phyloP scores from a whole-genome alignment of 768 basidiomycete species.

The Rhodotorula kratochvilovae region DNA sequence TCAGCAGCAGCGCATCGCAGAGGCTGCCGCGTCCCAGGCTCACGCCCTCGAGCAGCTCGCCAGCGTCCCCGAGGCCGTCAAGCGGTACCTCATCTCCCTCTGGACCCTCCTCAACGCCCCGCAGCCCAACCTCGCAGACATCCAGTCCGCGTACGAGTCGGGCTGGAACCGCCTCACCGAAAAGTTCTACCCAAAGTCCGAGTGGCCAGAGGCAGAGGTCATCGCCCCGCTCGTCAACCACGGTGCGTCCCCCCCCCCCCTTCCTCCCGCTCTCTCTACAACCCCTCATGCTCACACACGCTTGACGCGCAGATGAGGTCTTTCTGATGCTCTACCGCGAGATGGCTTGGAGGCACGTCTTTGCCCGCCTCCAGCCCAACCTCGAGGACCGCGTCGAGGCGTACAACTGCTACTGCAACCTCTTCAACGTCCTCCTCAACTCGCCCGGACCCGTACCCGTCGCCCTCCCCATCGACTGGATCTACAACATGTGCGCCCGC shows the following conservation, averaged over 20 bases:
- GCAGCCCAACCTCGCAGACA: slow-evolving; percentile 83
- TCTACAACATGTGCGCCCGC: slow-evolving; percentile 77
- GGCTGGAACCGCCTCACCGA: slow-evolving; percentile 97
- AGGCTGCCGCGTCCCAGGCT: slow-evolving; percentile 32
- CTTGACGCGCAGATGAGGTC: slow-evolving; percentile 83
- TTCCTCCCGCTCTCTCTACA: not conserved
- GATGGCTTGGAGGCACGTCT: slow-evolving; percentile 71
- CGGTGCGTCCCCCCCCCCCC: slow-evolving; percentile 53
- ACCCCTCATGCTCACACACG: not conserved
- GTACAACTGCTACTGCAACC: slow-evolving; percentile 89
- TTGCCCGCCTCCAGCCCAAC: slow-evolving; percentile 80
- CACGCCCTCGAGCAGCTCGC: slow-evolving; percentile 36
- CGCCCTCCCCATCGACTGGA: slow-evolving; percentile 92
- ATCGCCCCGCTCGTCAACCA: slow-evolving; percentile 92
- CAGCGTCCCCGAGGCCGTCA: slow-evolving; percentile 36
- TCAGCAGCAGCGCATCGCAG: slow-evolving; percentile 39
- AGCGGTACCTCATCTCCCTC: slow-evolving; percentile 88
- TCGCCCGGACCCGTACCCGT: slow-evolving; percentile 90
- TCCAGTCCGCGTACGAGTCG: slow-evolving; percentile 81
- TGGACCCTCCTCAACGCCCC: slow-evolving; percentile 72
- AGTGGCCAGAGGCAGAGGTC: slow-evolving; percentile 96
- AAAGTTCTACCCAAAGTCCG: slow-evolving; percentile 86
- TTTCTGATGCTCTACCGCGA: slow-evolving; percentile 97
- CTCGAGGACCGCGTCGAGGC: slow-evolving; percentile 97
- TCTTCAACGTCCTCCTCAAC: slow-evolving; percentile 96